phyloP scores from a whole-genome alignment of 352 stramenopile genomes.

The Pythium aphanidermatum region DNA sequence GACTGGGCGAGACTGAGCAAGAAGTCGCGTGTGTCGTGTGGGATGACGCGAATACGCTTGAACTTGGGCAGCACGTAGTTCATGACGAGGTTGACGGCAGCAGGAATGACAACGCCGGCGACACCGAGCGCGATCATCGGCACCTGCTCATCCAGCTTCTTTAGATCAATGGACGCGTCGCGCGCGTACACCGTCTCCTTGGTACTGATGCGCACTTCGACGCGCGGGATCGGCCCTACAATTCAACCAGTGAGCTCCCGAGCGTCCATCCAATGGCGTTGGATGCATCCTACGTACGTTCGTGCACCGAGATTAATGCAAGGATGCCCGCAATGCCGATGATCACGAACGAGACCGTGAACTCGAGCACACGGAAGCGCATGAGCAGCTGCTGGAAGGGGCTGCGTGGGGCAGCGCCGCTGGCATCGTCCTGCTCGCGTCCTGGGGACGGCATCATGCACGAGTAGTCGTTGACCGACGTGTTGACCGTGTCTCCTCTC shows the following conservation, averaged over 20 bases:
- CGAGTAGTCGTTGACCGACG: constrained; percentile 14
- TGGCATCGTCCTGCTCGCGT: neutral
- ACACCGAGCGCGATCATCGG: constrained; percentile 41
- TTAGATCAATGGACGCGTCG: constrained; percentile 52
- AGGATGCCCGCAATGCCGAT: constrained; percentile 41
- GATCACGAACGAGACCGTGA: constrained; percentile 39
- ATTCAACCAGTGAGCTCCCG: neutral
- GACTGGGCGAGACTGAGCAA: constrained; percentile 53
- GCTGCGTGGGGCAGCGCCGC: neutral
- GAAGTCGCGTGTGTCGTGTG: constrained; percentile 69
- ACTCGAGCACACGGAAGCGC: constrained; percentile 52
- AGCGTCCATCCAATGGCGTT: constrained; percentile 3
- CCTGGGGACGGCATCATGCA: constrained; percentile 2
- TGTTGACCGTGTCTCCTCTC: constrained; percentile 11
- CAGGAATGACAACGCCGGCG: constrained; percentile 29
- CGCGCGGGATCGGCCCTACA: constrained; percentile 46
- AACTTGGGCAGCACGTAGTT: constrained; percentile 51
- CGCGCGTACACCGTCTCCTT: constrained; percentile 41
- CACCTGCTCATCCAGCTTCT: constrained; percentile 53
- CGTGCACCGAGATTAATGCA: constrained; percentile 40
- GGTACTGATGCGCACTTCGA: constrained; percentile 43
- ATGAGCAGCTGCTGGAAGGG: constrained; percentile 10
- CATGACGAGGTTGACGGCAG: constrained; percentile 42
- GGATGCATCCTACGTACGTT: constrained; percentile 26
- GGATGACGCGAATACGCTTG: constrained; percentile 39